Base-by-base conservation (phyloP, 2,329 filamentous ascomycete genomes). In the Lomentospora prolificans region DNA sequence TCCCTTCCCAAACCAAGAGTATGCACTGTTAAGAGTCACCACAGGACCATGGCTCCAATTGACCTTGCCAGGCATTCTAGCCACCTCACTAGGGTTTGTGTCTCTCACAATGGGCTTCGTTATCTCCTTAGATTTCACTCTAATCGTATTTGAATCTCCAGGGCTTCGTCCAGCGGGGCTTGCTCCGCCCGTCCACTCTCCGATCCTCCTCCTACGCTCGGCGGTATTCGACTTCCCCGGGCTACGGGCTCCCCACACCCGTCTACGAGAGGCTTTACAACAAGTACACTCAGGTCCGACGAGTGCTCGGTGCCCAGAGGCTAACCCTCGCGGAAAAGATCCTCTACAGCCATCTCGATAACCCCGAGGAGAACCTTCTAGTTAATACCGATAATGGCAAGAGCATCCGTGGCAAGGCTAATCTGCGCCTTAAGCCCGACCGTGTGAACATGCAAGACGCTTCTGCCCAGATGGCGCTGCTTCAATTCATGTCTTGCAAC, bases 371-470 rank as follows among this genome's bases (percentile, higher is more conserved):
- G 69, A 91, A 90, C 36, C 81, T 99, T 55, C 77, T 96, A 58
- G 83, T 81, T 55, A 83, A 84, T 66, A 96, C 91, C 52, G 81
- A 89, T 70, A 89, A 91, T 79, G 92, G 91, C 62, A 81, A 81
- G 53, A 81, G 86, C 65, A 86, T 99, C 59, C 84, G 94, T 44
- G 92, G 92, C 62, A 84, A 84, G 66, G 91, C 90, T 53, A 97
- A 95, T 69, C 79, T 99, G 72, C 95, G 95, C 76, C 86, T 99
- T 70, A 96, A 96, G 72, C 94, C 94, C 22, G 94, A 99, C 70
- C 84, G 94, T 55, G 94, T 97, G 63, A 95, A 95, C 61, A 99
- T 99, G 94, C 94, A 99, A 73, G 94, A 99, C 76, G 94, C 94
- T 12, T 96, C 90, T 28, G 94, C 94, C 4, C 94, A 99, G 75